These are phyloP conservation scores for Ilex asprella DNA, from an alignment of 257 asterid genomes.

Conservation along the genomic window DNA sequence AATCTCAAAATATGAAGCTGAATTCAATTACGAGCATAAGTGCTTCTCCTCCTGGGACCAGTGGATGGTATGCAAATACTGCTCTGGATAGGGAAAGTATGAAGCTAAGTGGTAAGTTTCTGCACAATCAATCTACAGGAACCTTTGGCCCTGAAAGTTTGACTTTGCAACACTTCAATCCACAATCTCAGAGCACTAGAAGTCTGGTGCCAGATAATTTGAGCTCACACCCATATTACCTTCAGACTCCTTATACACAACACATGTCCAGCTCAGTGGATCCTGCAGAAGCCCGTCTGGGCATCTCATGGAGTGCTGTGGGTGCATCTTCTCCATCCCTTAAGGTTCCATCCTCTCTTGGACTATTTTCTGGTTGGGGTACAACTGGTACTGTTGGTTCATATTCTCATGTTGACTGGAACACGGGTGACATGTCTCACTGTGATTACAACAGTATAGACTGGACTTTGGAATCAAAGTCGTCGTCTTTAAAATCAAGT, in stretches of 20 bases:
- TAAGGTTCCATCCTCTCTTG: background rate
- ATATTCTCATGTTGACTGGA: background rate
- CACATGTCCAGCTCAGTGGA: background rate
- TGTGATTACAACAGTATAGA: slow-evolving; percentile 6
- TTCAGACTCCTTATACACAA: background rate
- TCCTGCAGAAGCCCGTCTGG: background rate
- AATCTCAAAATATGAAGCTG: background rate
- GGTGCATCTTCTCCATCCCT: background rate
- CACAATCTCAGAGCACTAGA: background rate
- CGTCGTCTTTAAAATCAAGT: background rate
- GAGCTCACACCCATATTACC: background rate
- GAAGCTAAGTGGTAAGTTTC: background rate
- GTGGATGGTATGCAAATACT: background rate
- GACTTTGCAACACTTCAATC: background rate
- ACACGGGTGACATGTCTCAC: background rate
- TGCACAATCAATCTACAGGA: background rate
- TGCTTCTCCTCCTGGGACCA: background rate
- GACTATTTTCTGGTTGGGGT: slow-evolving; percentile 4
- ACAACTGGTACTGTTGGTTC: background rate
- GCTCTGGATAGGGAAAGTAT: background rate
- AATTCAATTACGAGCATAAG: background rate
- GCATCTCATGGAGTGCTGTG: background rate
- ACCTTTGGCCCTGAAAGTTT: background rate
- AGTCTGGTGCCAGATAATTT: background rate
- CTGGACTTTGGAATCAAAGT: background rate